Evolutionary conservation across 805 yeast species (phyloP), one percentile per base, ranked within the genome.

Genomic region (Metschnikowia bowlesiae): DNA sequence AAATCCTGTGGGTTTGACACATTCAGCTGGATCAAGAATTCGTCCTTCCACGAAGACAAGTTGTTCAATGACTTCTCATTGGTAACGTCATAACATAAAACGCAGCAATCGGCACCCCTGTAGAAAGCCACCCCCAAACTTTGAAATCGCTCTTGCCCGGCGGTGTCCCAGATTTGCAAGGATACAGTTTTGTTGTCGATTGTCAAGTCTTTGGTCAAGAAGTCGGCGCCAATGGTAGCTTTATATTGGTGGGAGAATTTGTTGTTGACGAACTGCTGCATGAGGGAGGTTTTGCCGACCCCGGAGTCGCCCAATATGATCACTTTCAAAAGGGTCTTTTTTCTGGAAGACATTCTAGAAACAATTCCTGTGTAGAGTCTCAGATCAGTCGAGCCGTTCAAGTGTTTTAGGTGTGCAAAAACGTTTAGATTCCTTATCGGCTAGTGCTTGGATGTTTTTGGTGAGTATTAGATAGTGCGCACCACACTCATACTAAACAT

Each of bases 21-120:
- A 65, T 90, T 90, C 40, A 96, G 94, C 69, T 94, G 98, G 50
- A 94, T 82, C 54, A 92, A 74, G 65, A 92, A 92, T 71, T 92
- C 98, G 69, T 94, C 98, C 63, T 91, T 84, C 98, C 98, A 92
- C 50, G 87, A 80, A 46, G 87, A 84, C 53, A 94, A 76, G 61
- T 86, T 85, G 66, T 92, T 96, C 69, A 92, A 89, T 6, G 96
- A 87, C 70, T 92, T 91, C 54, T 88, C 85, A 70, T 94, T 94
- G 54, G 96, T 92, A 45, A 94, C 98, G 65, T 92, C 99, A 66
- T 87, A 92, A 58, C 94, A 96, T 53, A 92, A 77, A 8, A 92
- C 97, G 71, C 98, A 94, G 70, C 98, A 94, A 69, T 94, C 98
- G 1, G 98, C 97, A 35, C 98, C 98, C 62, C 99, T 78, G 69